These are phyloP conservation scores for Colletotrichum camelliae DNA, from an alignment of 2,329 filamentous ascomycete genomes.

Conservation along the genomic window DNA sequence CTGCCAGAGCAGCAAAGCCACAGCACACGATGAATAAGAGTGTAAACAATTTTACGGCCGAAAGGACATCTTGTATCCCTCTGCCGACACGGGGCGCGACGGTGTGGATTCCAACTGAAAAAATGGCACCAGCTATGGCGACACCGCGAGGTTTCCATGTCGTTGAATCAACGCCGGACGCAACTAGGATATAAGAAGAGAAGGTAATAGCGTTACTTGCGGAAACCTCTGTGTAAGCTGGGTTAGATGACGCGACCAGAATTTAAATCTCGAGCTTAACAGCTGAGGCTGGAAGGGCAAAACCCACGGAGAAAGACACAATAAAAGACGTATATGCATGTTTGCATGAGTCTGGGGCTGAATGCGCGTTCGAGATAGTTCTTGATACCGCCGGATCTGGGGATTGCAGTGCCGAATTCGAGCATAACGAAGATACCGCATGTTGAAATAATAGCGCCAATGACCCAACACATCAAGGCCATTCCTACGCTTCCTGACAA, in stretches of 20 bases:
- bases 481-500: constrained; percentile 27
- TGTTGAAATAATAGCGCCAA: constrained; percentile 26
- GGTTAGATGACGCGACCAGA: not conserved
- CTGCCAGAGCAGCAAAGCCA: constrained; percentile 11
- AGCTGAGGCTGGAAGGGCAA: not conserved
- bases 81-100: constrained; percentile 8
- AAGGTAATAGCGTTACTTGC: constrained; percentile 18
- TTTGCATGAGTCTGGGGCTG: constrained; percentile 24
- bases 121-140: constrained; percentile 8
- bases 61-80: constrained; percentile 5
- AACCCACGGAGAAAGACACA: constrained; percentile 24
- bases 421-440: constrained; percentile 28
- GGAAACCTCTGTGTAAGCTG: not conserved
- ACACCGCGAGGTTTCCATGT: constrained; percentile 14
- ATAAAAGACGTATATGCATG: constrained; percentile 28
- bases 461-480: constrained; percentile 28
- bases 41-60: constrained; percentile 13
- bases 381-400: constrained; percentile 26
- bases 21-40: constrained; percentile 18
- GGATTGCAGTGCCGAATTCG: constrained; percentile 27
- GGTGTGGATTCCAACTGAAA: constrained; percentile 9
- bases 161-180: constrained; percentile 1
- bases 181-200: constrained; percentile 11
- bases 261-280: not conserved
- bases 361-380: constrained; percentile 29